A percentile compares a stretch with the other conserved stretches of the same genome.
Conservation (phyloP, 2,329 filamentous ascomycete species). For the Colletotrichum lini region DNA sequence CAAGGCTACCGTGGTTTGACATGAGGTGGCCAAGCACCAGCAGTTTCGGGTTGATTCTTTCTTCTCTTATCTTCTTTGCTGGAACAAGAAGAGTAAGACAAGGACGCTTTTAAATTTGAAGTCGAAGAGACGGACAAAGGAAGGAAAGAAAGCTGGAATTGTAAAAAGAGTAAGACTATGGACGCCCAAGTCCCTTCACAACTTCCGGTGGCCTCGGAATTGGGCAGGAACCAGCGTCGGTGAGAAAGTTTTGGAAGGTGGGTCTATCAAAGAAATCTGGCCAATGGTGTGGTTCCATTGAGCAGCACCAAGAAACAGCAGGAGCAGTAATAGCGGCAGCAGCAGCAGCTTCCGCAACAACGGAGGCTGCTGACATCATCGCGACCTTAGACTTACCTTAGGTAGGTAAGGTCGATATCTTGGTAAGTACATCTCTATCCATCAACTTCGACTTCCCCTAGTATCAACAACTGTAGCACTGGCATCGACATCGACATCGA, state of each 20-base stretch:
- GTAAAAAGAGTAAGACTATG: not conserved
- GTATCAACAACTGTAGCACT: no score
- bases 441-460: no score
- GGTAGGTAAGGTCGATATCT: no score
- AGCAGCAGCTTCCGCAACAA: not conserved
- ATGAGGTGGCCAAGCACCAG: not conserved
- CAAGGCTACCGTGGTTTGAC: not conserved
- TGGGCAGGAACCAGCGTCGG: slow-evolving; percentile 1
- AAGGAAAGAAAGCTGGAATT: no score
- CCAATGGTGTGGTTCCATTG: not conserved
- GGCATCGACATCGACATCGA: not conserved
- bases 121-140: no score
- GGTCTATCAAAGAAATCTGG: not conserved
- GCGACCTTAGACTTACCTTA: not conserved
- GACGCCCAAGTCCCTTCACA: not conserved
- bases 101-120: not conserved
- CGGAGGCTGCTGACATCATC: slow-evolving; percentile 21
- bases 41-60: not conserved
- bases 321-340: not conserved
- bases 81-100: not conserved
- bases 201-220: not conserved
- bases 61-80: not conserved
- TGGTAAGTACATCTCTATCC: no score
- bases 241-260: slow-evolving; percentile 5
- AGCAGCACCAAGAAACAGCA: no score